Evolutionary conservation across 1,139 yeast genomes (phyloP), one percentile per base, ranked within the genome.

Genomic region (Yarrowia galli): DNA sequence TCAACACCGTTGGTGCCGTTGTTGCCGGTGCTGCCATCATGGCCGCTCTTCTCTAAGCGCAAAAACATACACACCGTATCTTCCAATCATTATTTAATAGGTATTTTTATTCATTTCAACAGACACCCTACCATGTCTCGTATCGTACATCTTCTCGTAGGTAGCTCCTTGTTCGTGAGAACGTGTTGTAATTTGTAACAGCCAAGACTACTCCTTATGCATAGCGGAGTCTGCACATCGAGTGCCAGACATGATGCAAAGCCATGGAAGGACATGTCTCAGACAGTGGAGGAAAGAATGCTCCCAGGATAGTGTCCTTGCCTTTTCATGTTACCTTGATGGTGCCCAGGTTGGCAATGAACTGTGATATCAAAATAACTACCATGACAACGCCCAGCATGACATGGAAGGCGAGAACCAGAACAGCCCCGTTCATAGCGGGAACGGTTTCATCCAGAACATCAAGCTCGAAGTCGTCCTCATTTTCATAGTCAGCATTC

Each of bases 381-480:
- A 54, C 23, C 61, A 54, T 25, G 23, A 54, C 61, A 3, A 54
- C 4, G 23, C 61, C 61, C 13, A 54, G 61, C 61, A 54, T 40
- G 46, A 54, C 18, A n/a, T 54, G 61, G 18, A 54, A 54, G 15
- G 36, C 61, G 18, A 54, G 61, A 6, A 54, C 61, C 9, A 54
- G 22, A n/a, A 54, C 46, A 1, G 61, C 61, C 12, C 61, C 61
- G 15, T 40, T 54, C 46, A 54, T 40, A 1, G 46, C 38, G 1
- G 61, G 61, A 3, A 54, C 61, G 2, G 61, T 40, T 23, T 54
- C 61, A 13, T 54, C 61, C 18, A 54, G 46, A n/a, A 54, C 61
- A 40, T 54, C 61, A 16, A 54, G 61, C 36, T 54, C 61, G 15
- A 54, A 54, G 13, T 54, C 61, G 61, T 54, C 61, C 16, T 54